phyloP scores from a whole-genome alignment of 1,139 yeast species.

The Pichia sp. region DNA sequence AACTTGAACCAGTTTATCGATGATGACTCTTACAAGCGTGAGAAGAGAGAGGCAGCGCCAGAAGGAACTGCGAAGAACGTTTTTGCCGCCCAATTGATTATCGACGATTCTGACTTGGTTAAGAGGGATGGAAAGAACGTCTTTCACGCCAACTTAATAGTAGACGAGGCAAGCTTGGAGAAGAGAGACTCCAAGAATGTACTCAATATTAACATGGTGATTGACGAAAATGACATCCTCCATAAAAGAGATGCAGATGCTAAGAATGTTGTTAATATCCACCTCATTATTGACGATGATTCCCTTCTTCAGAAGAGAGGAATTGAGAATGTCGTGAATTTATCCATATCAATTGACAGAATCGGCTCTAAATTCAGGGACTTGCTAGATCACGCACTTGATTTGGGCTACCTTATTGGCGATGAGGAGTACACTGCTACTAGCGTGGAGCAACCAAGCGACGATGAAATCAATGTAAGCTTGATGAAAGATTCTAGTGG shows the following conservation, averaged over 20 bases:
- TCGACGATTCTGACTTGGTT: constrained; percentile 1
- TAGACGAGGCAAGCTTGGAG: constrained; percentile 1
- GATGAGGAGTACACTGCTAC: constrained; percentile 4
- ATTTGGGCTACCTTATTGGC: constrained; percentile 10
- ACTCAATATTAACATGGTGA: constrained; percentile 10
- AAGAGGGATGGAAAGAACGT: constrained; percentile 20
- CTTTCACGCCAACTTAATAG: constrained; percentile 6
- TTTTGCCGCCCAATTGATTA: constrained; percentile 4
- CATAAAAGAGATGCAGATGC: constrained; percentile 17
- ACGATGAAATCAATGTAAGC: neutral
- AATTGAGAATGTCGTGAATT: constrained; percentile 6
- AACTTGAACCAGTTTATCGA: constrained; percentile 6
- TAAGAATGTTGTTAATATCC: constrained; percentile 10
- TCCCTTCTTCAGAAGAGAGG: constrained; percentile 10
- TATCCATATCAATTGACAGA: constrained; percentile 3
- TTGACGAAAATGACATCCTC: constrained; percentile 9
- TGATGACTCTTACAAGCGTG: neutral
- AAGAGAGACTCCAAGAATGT: constrained; percentile 20
- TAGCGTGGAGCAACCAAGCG: constrained; percentile 2
- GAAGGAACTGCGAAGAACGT: constrained; percentile 9
- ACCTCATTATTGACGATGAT: constrained; percentile 12
- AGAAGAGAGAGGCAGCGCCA: constrained; percentile 3
- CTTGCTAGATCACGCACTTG: constrained; percentile 1
- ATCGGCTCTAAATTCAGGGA: neutral
- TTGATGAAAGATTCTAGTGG: constrained; percentile 5